Conservation (phyloP, 495 filamentous ascomycete species). For the Aspergillus incahuasiensis region DNA sequence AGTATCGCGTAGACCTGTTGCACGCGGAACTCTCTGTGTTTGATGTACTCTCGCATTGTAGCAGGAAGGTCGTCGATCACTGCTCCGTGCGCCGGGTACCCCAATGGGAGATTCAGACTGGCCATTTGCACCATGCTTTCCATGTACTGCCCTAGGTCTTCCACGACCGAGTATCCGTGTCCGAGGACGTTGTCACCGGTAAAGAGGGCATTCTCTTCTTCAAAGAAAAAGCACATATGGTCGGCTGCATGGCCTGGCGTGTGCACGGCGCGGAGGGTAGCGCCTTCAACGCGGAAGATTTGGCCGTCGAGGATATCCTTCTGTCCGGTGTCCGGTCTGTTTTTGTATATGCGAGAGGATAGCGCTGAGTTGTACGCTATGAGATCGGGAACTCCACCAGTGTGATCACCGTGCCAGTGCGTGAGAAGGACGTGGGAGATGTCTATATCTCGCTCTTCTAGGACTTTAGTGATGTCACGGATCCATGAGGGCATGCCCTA, state of each 20-base stretch:
- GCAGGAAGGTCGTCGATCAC: conserved; percentile 23
- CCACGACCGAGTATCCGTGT: conserved; percentile 26
- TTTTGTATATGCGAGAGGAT: conserved; percentile 31
- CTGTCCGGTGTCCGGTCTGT: conserved; percentile 45
- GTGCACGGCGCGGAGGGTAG: conserved; percentile 37
- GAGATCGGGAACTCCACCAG: conserved; percentile 62
- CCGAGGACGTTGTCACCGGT: conserved; percentile 68
- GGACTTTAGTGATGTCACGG: conserved; percentile 18
- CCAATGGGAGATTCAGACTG: not conserved
- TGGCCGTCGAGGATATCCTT: conserved; percentile 37
- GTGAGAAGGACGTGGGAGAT: conserved; percentile 64
- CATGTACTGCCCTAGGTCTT: conserved; percentile 10
- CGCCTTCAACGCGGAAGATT: conserved; percentile 35
- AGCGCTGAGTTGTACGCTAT: conserved; percentile 45
- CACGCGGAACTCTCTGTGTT: conserved; percentile 33
- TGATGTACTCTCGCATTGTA: conserved; percentile 30
- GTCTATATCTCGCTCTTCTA: conserved; percentile 32
- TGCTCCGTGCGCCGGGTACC: conserved; percentile 12
- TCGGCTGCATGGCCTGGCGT: conserved; percentile 41
- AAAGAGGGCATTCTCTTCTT: conserved; percentile 70
- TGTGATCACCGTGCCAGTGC: conserved; percentile 82
- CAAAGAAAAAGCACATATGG: conserved; percentile 45
- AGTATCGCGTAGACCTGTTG: conserved; percentile 30
- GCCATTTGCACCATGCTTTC: conserved; percentile 6
- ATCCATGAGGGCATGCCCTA: conserved; percentile 36